Base-by-base conservation (phyloP, 2,329 filamentous ascomycete species). In the Calonectria pteridis region DNA sequence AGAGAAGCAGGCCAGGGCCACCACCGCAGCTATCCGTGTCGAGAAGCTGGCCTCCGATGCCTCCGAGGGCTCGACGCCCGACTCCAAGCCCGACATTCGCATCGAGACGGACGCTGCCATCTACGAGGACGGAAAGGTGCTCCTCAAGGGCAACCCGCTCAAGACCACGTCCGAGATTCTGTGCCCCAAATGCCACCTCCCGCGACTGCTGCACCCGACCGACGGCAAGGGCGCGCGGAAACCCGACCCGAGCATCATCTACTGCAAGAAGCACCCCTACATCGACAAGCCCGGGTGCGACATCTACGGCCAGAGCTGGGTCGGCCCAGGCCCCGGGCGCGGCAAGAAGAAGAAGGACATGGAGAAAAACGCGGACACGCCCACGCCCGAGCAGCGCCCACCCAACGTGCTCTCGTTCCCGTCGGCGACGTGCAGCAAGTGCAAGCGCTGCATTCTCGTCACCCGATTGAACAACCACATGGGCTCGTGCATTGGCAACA, bases 231-330 rank as follows among this genome's bases (percentile, higher is more conserved):
- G 93, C 58, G 89, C 92, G 16, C 86, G 86, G 80, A 91, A 91
- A 81, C 92, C 92, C 53, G 91, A 93, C 72, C 93, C 93, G 0
- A 87, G 89, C 76, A 87, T 92, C 77, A 91, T 93, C 77, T 96
- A 95, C 87, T 96, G 94, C 89, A 94, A 94, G 84, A 92, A 92
- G 77, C 92, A 93, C 74, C 94, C 94, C 0, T 96, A 93, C 87
- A 94, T 95, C 74, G 91, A 94, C 77, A 93, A 94, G 82, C 88
- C 91, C 2, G 93, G 93, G 73, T 94, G 92, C 85, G 94, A 96
- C 83, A 94, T 96, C 76, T 95, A 95, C 84, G 94, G 93, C 65
- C 94, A 95, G 84, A 94, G 93, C 33, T 96, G 94, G 89, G 92
- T 94, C 18, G 92, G 92, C 23, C 93, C 93, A 28, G 90, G 90